Base-by-base conservation (phyloP, 768 basidiomycete genomes). In the Serpula lacrymans region DNA sequence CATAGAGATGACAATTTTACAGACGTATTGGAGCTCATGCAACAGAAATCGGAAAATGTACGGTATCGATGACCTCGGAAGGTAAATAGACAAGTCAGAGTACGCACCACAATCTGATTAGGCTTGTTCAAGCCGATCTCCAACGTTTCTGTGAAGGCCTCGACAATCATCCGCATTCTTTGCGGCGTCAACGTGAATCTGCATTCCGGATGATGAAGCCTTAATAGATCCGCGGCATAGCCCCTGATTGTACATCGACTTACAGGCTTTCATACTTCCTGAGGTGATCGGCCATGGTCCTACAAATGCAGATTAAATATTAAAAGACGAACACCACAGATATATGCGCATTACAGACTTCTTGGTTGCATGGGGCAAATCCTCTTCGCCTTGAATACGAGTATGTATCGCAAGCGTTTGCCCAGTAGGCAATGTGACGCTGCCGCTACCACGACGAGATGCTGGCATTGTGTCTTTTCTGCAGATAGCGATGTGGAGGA, bases 141-240 rank as follows among this genome's bases (percentile, higher is more conserved):
- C 20, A 99, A 75, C 2, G 88, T 81, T 34, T 97, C 94, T 59
- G 90, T 82, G 71, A 99, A 93, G 0, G 94, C 88, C 59, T 96
- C 90, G 18, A 94, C 92, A 56, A 98, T 96, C 80, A 94, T 95
- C 34, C 91, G 76, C 92, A 94, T 93, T 43, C 91, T 67, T 60
- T 91, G 90, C 12, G 90, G 88, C 6, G 88, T 92, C 50, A 93
- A 62, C 10, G 86, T 88, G 62, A 92, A 91, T 53, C 87, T 88
- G 55, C 14, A 36, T n/a, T n/a, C n/a, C n/a, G n/a, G n/a, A n/a
- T 11, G 23, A 37, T 14, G 34, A 20, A 22, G 13, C 28, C 27
- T 41, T 20, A 41, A 44, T 22, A 29, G 24, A 46, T 34, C 29
- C 6, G 39, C 30, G 36, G 35, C 16, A 17, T n/a, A 48, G 34